These are phyloP conservation scores for Sclerotinia spermophila DNA, from an alignment of 2,329 filamentous ascomycete species.

Conservation along the genomic window DNA sequence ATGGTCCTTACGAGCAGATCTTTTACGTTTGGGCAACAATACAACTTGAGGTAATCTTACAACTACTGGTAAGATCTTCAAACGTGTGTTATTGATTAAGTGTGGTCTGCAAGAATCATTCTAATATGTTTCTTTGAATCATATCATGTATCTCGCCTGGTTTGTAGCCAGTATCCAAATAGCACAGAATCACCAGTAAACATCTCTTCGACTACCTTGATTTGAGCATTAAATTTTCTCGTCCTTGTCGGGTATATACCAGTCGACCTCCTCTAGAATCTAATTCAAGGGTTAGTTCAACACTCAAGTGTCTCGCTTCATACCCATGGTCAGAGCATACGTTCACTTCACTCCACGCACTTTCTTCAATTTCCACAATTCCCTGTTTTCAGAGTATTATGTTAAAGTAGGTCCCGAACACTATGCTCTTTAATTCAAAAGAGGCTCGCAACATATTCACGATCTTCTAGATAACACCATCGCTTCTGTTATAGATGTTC, in stretches of 20 bases:
- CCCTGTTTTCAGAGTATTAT: conserved; percentile 14
- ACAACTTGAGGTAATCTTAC: not conserved
- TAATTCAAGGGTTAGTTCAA: conserved; percentile 21
- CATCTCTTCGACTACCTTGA: conserved; percentile 21
- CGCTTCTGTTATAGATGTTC: not conserved
- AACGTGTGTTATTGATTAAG: no score
- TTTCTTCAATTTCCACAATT: conserved; percentile 28
- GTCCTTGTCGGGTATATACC: conserved; percentile 13
- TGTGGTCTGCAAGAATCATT: not conserved
- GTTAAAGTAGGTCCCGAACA: not conserved
- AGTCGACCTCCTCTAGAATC: conserved; percentile 21
- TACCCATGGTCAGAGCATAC: not conserved
- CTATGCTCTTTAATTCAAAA: not conserved
- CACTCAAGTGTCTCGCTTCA: not conserved
- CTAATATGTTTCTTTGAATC: not conserved
- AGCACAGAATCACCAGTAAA: conserved; percentile 11
- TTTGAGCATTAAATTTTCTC: not conserved
- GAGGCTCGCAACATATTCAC: not conserved
- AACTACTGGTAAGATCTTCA: not conserved
- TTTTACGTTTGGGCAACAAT: not conserved
- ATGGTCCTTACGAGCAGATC: not conserved
- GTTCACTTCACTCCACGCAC: not conserved
- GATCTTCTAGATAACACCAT: not conserved
- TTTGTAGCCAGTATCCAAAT: not conserved
- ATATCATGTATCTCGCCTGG: not conserved